Evolutionary conservation across 805 yeast genomes (phyloP), one percentile per base, ranked within the genome.

Genomic region (Wickerhamiella musiphila): DNA sequence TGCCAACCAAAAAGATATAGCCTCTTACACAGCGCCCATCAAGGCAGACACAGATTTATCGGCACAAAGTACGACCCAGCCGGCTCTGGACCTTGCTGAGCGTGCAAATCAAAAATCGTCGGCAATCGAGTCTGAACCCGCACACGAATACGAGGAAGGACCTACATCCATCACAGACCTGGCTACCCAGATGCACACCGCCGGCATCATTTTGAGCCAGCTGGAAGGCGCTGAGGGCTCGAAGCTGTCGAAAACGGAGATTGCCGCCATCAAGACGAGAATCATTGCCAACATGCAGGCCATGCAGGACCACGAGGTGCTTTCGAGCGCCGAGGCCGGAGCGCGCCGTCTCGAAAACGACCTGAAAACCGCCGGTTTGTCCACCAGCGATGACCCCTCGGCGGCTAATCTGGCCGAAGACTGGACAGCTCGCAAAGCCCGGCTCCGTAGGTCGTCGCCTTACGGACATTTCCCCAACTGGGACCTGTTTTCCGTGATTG

Each of bases 401-500:
- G 61, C 63, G 8, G 64, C 75, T 0, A 78, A 77, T 35, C 53
- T 82, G 8, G 94, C 93, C 15, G 98, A 90, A 54, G 96, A 84
- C 51, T 90, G 98, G 98, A 61, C 63, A 26, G 58, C 78, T 0
- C 83, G 86, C 46, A 78, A 73, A 46, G 75, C 69, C 36, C 61
- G 96, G 41, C 84, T 90, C 26, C 64, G 93, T 35, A 68, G 67
- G 32, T 65, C 77, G 11, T 78, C 93, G 31, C 68, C 71, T 6
- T 83, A 62, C 48, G 98, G 98, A 0, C 90, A 83, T 48, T 53
- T 78, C 20, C 78, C 76, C 17, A 78, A 82, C 50, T 90, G 98
- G 98, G 95, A 90, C 40, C 53, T 90, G 24, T 82, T 86, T 42
- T 84, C 95, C 1, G 94, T 86, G 2, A 90, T 90, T 49, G 94